Percentiles rank a stretch among this genome's conserved stretches.
Evolutionary conservation across 129 eudicot genomes (phyloP).

Genomic region (Flaveria sonorensis): DNA sequence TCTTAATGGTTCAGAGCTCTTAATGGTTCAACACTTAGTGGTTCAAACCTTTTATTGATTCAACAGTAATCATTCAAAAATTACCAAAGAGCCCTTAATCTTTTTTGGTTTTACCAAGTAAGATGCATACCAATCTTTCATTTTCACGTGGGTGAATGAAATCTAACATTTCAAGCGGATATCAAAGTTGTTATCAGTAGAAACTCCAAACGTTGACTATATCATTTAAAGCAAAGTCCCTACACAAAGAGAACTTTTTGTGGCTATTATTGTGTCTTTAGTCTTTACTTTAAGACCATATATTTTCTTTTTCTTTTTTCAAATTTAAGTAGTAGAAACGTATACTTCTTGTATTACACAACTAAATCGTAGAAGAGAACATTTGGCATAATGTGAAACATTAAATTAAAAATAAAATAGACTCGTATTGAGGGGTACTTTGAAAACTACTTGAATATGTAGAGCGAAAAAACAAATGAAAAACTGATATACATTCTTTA

Average conservation of each 20-base stretch:
- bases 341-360: neutral
- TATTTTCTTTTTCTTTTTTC: neutral
- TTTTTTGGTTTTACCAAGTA: neutral
- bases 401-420: too few relatives aligned
- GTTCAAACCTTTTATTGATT: too few relatives aligned
- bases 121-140: neutral
- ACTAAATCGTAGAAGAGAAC: neutral
- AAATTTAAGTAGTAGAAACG: neutral
- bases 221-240: conserved; percentile 31
- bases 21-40: too few relatives aligned
- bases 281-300: conserved; percentile 24
- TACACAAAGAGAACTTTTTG: conserved; percentile 10
- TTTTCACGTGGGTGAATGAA: neutral
- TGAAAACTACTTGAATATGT: neutral
- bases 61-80: too few relatives aligned
- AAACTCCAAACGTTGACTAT: neutral
- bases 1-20: too few relatives aligned
- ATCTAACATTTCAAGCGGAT: neutral
- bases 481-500: neutral
- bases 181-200: neutral
- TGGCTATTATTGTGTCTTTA: conserved; percentile 34
- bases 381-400: neutral
- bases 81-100: too few relatives aligned
- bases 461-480: too few relatives aligned
- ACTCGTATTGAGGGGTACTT: neutral